Evolutionary conservation across 139 green algal genomes (phyloP).

Genomic region (Asterochloris sp.): DNA sequence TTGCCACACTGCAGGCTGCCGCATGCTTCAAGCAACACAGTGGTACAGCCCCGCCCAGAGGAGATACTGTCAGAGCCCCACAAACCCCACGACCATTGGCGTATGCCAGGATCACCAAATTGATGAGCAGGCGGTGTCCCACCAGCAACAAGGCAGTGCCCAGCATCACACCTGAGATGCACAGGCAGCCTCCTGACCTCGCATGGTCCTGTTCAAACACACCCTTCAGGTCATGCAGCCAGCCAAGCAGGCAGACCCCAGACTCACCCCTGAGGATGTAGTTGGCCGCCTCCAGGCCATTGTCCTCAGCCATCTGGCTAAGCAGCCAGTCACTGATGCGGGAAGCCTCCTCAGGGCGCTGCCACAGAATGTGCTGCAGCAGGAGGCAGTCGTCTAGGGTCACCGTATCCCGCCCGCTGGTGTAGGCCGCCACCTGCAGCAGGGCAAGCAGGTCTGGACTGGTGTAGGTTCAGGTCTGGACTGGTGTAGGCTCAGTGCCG

Average conservation of each 20-base stretch:
- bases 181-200: too few relatives aligned
- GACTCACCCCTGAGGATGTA: conserved; percentile 17
- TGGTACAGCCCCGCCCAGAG: too few relatives aligned
- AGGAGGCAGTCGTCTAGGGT: conserved; percentile 81
- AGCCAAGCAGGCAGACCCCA: neutral
- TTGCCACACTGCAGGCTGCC: too few relatives aligned
- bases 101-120: neutral
- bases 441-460: neutral
- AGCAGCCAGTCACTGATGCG: conserved; percentile 82
- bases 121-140: neutral
- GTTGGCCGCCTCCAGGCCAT: conserved; percentile 44
- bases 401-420: conserved; percentile 61
- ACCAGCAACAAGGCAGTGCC: neutral
- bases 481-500: too few relatives aligned
- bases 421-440: conserved; percentile 78
- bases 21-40: too few relatives aligned
- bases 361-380: conserved; percentile 87
- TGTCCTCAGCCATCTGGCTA: conserved; percentile 59
- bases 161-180: neutral
- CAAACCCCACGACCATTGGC: too few relatives aligned
- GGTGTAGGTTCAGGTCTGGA: too few relatives aligned
- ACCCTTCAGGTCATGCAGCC: neutral
- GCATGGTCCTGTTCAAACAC: neutral
- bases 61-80: too few relatives aligned
- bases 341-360: conserved; percentile 66